A percentile compares a stretch with the other conserved stretches of the same genome.
phyloP scores from a whole-genome alignment of 139 green algal genomes.

The Chlorella vulgaris region DNA sequence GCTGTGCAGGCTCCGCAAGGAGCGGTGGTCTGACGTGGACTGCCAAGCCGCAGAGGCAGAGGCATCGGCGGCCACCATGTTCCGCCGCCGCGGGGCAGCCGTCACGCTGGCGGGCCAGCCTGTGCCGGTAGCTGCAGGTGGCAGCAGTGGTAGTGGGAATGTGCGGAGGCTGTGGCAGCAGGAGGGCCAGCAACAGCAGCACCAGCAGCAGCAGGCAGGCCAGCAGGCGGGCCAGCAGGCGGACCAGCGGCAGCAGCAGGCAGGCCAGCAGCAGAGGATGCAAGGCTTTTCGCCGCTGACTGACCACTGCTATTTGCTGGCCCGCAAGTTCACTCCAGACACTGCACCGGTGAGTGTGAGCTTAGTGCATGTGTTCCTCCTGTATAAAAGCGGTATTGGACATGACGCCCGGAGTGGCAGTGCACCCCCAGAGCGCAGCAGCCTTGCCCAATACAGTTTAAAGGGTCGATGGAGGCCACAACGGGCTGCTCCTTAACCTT shows the following conservation, averaged over 20 bases:
- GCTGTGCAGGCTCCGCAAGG: constrained; percentile 24
- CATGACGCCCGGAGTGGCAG: not conserved
- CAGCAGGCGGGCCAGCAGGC: not conserved
- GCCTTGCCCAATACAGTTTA: too few species aligned
- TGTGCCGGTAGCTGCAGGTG: not conserved
- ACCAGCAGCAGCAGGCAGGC: not conserved
- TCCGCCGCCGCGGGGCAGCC: not conserved
- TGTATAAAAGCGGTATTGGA: too few species aligned
- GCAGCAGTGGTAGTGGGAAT: not conserved
- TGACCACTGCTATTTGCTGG: constrained; percentile 12
- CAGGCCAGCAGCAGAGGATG: not conserved
- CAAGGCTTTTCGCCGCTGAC: not conserved
- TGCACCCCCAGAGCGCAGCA: not conserved
- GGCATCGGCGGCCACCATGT: not conserved
- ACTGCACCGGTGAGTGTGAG: not conserved
- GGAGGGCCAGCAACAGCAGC: not conserved
- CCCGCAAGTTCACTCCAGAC: constrained; percentile 32
- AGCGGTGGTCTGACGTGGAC: not conserved
- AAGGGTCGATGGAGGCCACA: too few species aligned
- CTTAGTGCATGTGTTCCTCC: not conserved
- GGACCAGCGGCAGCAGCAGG: not conserved
- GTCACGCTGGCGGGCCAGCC: constrained; percentile 8
- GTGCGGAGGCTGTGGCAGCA: not conserved
- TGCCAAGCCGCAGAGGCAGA: not conserved
- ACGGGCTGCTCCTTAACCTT: too few species aligned